Base-by-base conservation (phyloP, 2,329 filamentous ascomycete species). In the Tolypocladium sp. region DNA sequence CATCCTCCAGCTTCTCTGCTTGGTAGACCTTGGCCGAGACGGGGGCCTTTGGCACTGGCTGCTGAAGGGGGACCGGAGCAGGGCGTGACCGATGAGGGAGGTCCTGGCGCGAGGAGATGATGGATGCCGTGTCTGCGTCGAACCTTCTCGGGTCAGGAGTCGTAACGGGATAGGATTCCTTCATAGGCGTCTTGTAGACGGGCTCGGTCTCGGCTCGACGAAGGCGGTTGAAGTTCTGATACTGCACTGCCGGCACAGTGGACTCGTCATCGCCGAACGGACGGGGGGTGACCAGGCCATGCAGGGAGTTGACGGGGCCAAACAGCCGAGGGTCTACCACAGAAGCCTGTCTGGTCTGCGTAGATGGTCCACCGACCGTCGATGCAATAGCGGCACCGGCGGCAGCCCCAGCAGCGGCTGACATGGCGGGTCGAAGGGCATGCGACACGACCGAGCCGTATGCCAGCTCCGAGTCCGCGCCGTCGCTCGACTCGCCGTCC, bases 11-110 rank as follows among this genome's bases (percentile, higher is more conserved):
- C 53, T 70, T 74, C 44, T 75, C 73, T 40, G 80, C 75, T 55
- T 85, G 81, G 65, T 91, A 90, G 1, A 92, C 80, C 22, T 83
- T 82, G 62, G 83, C 82, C 42, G 87, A 86, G 3, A 95, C 85
- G 0, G 90, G 90, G 2, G 82, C 79, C 60, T 90, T 82, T 2
- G 92, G 92, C 65, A 92, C 88, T 2, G 92, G 92, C 66, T 96
- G 91, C 70, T 94, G 89, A n/a, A 97, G 79, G 13, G 87, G 85
- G 38, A 91, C 81, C 0, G 84, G 79, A 7, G 77, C 83, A 6
- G 86, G 82, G 49, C 83, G 79, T 20, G 73, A 69, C 22, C 71
- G 74, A 27, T 74, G 70, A 3, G 77, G 69, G 9, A 76, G 67
- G 51, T 77, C 73, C 58, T 74, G 71, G 42, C 70, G 72, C 55